Conservation (phyloP, 805 yeast genomes). For the Candida tallmaniae region DNA sequence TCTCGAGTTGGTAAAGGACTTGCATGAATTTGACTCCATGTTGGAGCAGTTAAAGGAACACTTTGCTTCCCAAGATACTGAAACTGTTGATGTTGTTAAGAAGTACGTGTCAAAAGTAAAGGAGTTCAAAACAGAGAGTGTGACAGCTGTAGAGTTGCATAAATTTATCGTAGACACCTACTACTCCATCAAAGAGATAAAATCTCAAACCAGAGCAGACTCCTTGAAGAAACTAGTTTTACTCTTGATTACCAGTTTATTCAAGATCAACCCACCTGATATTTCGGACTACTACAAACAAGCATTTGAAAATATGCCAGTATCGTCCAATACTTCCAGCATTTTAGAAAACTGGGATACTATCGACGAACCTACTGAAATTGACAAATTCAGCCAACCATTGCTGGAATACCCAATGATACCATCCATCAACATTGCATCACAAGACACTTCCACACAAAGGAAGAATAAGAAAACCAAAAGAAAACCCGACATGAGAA, state of each 20-base stretch:
- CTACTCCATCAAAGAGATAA: conserved; percentile 2
- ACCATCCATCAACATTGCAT: conserved; percentile 17
- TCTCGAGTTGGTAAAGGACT: conserved; percentile 20
- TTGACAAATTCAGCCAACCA: conserved; percentile 5
- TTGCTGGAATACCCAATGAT: conserved; percentile 3
- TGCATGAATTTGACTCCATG: conserved; percentile 37
- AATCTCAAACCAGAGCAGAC: conserved; percentile 5
- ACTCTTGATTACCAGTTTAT: conserved; percentile 11
- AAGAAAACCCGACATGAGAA: conserved; percentile 1
- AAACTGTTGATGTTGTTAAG: conserved; percentile 2
- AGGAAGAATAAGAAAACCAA: conserved; percentile 1
- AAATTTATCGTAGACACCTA: conserved; percentile 3
- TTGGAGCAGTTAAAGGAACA: conserved; percentile 27
- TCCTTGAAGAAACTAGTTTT: conserved; percentile 9
- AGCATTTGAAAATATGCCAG: too few species aligned
- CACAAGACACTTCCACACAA: conserved; percentile 6
- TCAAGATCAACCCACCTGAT: conserved; percentile 9
- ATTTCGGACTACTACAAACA: conserved; percentile 1
- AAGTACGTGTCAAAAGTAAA: not conserved
- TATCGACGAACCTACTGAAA: conserved; percentile 5
- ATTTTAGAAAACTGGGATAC: conserved; percentile 15
- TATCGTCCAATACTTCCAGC: conserved; percentile 9
- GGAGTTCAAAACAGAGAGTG: too few species aligned
- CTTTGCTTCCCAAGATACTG: conserved; percentile 19
- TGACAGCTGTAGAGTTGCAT: conserved; percentile 3